A percentile compares a stretch with the other conserved stretches of the same genome.
phyloP scores from a whole-genome alignment of 2,329 filamentous ascomycete genomes.

The Fusarium sublunatum region DNA sequence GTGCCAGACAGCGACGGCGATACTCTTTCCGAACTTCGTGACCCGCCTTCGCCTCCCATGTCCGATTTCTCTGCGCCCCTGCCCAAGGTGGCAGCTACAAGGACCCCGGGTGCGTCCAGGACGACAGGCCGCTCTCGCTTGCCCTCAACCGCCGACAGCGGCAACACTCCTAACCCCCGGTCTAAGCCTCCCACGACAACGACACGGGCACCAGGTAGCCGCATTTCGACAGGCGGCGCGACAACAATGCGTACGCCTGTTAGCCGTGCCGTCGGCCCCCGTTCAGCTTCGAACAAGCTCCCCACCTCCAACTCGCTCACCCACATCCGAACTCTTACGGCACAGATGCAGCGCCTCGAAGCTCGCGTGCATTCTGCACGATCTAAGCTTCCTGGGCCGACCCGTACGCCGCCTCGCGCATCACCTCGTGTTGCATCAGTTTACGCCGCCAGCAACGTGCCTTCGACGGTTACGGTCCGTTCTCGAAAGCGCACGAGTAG shows the following conservation, averaged over 20 bases:
- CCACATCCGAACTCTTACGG: conserved; percentile 92
- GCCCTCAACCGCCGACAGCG: conserved; percentile 63
- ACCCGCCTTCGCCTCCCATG: conserved; percentile 92
- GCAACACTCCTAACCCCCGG: conserved; percentile 68
- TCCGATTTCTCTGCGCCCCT: conserved; percentile 81
- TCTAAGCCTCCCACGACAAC: conserved; percentile 56
- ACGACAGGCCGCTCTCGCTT: conserved; percentile 56
- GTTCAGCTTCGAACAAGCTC: conserved; percentile 62
- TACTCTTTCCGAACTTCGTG: conserved; percentile 73
- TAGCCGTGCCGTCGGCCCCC: conserved; percentile 65
- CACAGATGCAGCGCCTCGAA: conserved; percentile 96
- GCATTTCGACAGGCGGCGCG: conserved; percentile 60
- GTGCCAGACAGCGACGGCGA: conserved; percentile 61
- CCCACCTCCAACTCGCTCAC: conserved; percentile 78
- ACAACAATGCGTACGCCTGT: conserved; percentile 60
- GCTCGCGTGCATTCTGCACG: conserved; percentile 90
- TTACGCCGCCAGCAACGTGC: conserved; percentile 56
- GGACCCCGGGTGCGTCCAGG: conserved; percentile 50
- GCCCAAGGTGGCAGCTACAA: conserved; percentile 58
- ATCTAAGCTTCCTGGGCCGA: conserved; percentile 88
- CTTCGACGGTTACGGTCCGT: conserved; percentile 71
- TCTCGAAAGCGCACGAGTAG: conserved; percentile 75
- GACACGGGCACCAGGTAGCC: conserved; percentile 53
- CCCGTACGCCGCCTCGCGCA: conserved; percentile 78
- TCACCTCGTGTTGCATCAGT: conserved; percentile 72